Evolutionary conservation across 108 stramenopile species (phyloP), one percentile per base, ranked within the genome.

Genomic region (Cyclotella distinguenda): DNA sequence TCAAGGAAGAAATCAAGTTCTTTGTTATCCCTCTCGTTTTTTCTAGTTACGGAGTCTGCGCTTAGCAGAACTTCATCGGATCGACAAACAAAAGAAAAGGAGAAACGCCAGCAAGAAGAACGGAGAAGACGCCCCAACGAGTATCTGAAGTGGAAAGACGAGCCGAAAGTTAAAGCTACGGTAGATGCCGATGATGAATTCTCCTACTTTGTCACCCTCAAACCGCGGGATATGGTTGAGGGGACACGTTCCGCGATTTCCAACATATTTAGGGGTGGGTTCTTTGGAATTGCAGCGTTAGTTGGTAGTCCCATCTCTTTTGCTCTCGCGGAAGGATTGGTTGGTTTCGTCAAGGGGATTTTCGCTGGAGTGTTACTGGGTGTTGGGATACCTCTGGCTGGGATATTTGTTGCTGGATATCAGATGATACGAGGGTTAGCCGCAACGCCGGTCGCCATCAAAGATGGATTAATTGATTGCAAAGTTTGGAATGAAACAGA

Each of bases 211-310:
- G 56, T 75, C 45, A 51, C 51, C 26, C 56, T 49, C 15, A 66
- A 53, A 49, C 74, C 74, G 1, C 36, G 74, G 10, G 74, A 75
- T 62, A 25, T 62, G 0, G 23, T 75, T 28, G 74, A 61, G 25
- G 74, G 74, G 6, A 28, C 66, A 10, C 38, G 42, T 6, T 52
- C 46, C 2, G 66, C 74, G 7, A 4, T 75, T n/a, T 47, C 52
- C 19, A 75, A 75, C 43, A 35, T 49, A 19, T 18, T 62, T 0
- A 50, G 60, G 5, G 74, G 74, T 16, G 51, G 43, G 13, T 42
- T 56, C 6, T 75, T 67, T 39, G 74, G 74, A 4, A 4, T 75
- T 8, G 61, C 64, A n/a, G 74, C 60, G 5, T 38, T 67, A 1
- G 15, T 75, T 3, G 63, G 45, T 22, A 58, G 35, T 16, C 63